phyloP scores from a whole-genome alignment of 768 basidiomycete genomes.

The Albatrellus ellisii region DNA sequence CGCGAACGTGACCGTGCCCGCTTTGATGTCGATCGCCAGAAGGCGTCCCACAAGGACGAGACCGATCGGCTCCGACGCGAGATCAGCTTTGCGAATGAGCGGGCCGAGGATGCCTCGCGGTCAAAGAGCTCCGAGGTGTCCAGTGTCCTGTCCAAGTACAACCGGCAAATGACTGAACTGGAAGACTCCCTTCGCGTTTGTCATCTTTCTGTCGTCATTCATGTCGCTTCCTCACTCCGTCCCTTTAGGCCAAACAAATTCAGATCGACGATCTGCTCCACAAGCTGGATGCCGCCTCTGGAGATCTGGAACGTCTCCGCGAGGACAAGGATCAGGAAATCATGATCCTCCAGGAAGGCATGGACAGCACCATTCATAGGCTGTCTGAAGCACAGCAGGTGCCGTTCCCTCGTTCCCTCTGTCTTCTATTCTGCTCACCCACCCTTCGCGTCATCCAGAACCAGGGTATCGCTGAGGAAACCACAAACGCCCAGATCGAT shows the following conservation, averaged over 20 bases:
- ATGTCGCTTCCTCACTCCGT: conserved; percentile 4
- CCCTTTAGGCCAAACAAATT: conserved; percentile 74
- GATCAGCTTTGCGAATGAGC: conserved; percentile 88
- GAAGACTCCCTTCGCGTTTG: conserved; percentile 87
- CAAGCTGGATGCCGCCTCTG: conserved; percentile 63
- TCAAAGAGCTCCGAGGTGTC: conserved; percentile 93
- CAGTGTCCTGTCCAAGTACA: conserved; percentile 79
- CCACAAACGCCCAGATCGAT: conserved; percentile 95
- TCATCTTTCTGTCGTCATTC: conserved; percentile 1
- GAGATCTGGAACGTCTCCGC: conserved; percentile 67
- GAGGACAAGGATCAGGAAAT: conserved; percentile 99
- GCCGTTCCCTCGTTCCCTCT: conserved; percentile 12
- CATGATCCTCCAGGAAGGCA: conserved; percentile 85
- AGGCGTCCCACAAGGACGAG: conserved; percentile 92
- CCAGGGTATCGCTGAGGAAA: conserved; percentile 75
- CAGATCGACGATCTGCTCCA: conserved; percentile 87
- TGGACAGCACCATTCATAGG: conserved; percentile 85
- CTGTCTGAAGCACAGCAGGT: conserved; percentile 82
- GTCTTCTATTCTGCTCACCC: conserved; percentile 1
- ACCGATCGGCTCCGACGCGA: conserved; percentile 86
- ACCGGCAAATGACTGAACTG: conserved; percentile 90
- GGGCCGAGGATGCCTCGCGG: conserved; percentile 87
- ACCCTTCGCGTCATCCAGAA: conserved; percentile 35
- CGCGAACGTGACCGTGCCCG: conserved; percentile 92
- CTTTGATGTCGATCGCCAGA: conserved; percentile 89